phyloP scores from a whole-genome alignment of 768 basidiomycete species.

The Pisolithus microcarpus region DNA sequence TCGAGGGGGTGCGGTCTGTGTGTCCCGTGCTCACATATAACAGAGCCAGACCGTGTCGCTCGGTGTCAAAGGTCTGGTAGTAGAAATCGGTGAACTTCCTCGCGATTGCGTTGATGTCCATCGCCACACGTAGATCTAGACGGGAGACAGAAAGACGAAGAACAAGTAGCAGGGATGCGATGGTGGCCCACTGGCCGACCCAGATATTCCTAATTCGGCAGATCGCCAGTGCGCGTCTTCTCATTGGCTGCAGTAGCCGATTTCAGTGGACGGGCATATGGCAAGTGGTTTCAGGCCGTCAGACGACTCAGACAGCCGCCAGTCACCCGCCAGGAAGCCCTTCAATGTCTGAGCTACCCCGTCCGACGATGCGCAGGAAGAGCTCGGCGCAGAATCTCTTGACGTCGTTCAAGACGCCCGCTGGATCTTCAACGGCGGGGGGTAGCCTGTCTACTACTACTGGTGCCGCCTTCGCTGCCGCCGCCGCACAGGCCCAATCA shows the following conservation, averaged over 20 bases:
- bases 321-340: constrained; percentile 10
- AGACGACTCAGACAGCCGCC: neutral
- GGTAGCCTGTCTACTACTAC: constrained; percentile 30
- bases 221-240: neutral
- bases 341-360: constrained; percentile 28
- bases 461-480: constrained; percentile 32
- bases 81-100: constrained; percentile 78
- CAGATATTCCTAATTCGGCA: constrained; percentile 14
- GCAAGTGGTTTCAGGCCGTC: neutral
- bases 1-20: constrained; percentile 19
- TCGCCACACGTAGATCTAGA: constrained; percentile 24
- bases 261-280: neutral
- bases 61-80: constrained; percentile 67
- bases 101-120: constrained; percentile 73
- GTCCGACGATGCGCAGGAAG: constrained; percentile 74
- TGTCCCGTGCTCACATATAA: constrained; percentile 63
- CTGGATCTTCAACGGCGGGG: constrained; percentile 16
- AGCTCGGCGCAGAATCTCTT: constrained; percentile 81
- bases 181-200: too few relatives aligned
- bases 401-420: constrained; percentile 54
- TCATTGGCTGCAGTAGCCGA: constrained; percentile 4
- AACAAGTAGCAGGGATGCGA: neutral
- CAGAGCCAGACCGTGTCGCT: constrained; percentile 45
- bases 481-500: constrained; percentile 28
- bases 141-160: constrained; percentile 4